Percentiles rank a stretch among this genome's conserved stretches.
These are phyloP conservation scores for Vaccinium darrowii DNA, from an alignment of 148 eudicot species.

Conservation along the genomic window DNA sequence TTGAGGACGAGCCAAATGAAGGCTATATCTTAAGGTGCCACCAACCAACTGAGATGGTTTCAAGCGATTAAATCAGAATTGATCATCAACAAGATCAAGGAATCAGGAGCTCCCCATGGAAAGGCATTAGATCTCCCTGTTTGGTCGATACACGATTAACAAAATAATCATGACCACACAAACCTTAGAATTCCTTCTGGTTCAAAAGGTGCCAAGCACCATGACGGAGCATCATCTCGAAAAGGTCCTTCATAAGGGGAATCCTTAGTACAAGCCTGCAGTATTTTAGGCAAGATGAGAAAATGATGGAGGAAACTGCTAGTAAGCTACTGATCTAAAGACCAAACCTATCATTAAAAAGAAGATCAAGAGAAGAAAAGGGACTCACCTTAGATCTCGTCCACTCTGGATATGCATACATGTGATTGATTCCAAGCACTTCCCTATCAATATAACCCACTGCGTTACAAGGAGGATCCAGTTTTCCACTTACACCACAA, in stretches of 20 bases:
- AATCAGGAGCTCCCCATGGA: background rate
- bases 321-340: conserved; percentile 2
- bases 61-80: background rate
- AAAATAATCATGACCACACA: conserved; percentile 18
- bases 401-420: conserved; percentile 90
- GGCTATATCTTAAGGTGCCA: background rate
- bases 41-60: background rate
- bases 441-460: conserved; percentile 81
- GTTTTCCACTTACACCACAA: conserved; percentile 69
- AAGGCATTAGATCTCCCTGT: conserved; percentile 1
- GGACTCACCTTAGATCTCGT: conserved; percentile 69
- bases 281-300: conserved; percentile 11
- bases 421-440: conserved; percentile 70
- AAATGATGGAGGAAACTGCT: background rate
- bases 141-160: background rate
- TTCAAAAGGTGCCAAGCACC: conserved; percentile 95
- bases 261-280: conserved; percentile 74
- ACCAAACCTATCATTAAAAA: background rate
- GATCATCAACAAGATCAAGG: background rate
- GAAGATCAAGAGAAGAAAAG: background rate
- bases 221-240: conserved; percentile 66
- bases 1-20: no score
- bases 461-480: conserved; percentile 84
- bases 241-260: conserved; percentile 84
- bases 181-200: conserved; percentile 93